phyloP scores from a whole-genome alignment of 495 filamentous ascomycete genomes.

The Tuber magnatum region DNA sequence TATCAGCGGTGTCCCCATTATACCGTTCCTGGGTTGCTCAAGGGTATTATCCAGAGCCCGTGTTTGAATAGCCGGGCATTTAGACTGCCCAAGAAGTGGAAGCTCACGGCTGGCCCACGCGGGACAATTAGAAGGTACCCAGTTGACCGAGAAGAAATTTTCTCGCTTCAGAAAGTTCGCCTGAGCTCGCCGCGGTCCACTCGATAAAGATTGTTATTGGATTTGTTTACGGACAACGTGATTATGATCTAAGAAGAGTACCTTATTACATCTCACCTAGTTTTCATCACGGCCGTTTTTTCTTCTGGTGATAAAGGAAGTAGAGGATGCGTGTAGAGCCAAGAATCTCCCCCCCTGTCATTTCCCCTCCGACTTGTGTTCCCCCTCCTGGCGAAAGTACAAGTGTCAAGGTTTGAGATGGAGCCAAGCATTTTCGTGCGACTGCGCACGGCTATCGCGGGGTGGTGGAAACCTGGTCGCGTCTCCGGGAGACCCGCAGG shows the following conservation, averaged over 20 bases:
- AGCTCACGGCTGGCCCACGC: not conserved
- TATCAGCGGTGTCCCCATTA: no score
- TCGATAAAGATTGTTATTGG: not conserved
- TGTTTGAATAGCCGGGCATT: not conserved
- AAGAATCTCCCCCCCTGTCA: no score
- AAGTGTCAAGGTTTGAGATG: not conserved
- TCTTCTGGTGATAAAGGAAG: not conserved
- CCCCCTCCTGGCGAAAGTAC: not conserved
- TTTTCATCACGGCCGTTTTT: not conserved
- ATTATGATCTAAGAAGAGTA: not conserved
- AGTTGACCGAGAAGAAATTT: no score
- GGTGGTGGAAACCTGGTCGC: no score
- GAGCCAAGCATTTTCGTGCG: no score
- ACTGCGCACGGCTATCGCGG: no score
- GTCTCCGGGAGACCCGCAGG: no score
- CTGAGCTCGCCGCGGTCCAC: not conserved
- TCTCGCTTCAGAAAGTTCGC: not conserved
- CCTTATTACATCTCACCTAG: slow-evolving; percentile 33
- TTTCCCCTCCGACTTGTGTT: not conserved
- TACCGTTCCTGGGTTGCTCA: no score
- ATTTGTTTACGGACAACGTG: not conserved
- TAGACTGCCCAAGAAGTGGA: not conserved
- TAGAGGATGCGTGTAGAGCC: no score
- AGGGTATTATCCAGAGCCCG: no score
- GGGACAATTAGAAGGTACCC: not conserved